Conservation (phyloP, 208 protist species). For the Acanthamoeba lugdunensis region DNA sequence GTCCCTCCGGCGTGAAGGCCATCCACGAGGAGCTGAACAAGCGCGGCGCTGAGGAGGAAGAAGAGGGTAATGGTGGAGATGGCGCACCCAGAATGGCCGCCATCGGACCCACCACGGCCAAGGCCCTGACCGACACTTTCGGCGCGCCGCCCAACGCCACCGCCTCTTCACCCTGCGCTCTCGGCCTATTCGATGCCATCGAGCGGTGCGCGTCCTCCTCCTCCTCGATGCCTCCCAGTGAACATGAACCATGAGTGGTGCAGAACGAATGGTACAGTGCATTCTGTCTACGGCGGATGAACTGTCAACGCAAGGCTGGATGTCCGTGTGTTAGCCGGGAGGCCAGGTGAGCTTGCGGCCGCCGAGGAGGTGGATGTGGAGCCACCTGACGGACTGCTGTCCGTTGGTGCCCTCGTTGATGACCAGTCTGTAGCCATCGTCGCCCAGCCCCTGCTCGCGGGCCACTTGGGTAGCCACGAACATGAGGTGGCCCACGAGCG, state of each 20-base stretch:
- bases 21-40: background rate
- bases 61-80: background rate
- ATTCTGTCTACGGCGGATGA: too few species aligned
- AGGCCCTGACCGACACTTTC: background rate
- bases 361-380: constrained; percentile 88
- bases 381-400: constrained; percentile 86
- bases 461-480: constrained; percentile 46
- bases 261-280: too few species aligned
- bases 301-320: background rate
- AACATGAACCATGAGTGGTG: background rate
- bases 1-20: constrained; percentile 38
- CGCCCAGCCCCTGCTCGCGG: constrained; percentile 16
- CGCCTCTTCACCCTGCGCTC: background rate
- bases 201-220: background rate
- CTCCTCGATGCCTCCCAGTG: background rate
- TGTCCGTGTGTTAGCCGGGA: constrained; percentile 76
- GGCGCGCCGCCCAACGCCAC: background rate
- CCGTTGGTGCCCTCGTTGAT: constrained; percentile 87
- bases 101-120: constrained; percentile 31
- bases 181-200: background rate
- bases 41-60: background rate
- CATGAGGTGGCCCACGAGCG: constrained; percentile 40
- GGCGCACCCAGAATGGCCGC: background rate
- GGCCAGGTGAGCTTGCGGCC: constrained; percentile 85
- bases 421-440: constrained; percentile 76